Conservation (phyloP, 1,139 yeast genomes). For the Debaryomycetaceae sp. region DNA sequence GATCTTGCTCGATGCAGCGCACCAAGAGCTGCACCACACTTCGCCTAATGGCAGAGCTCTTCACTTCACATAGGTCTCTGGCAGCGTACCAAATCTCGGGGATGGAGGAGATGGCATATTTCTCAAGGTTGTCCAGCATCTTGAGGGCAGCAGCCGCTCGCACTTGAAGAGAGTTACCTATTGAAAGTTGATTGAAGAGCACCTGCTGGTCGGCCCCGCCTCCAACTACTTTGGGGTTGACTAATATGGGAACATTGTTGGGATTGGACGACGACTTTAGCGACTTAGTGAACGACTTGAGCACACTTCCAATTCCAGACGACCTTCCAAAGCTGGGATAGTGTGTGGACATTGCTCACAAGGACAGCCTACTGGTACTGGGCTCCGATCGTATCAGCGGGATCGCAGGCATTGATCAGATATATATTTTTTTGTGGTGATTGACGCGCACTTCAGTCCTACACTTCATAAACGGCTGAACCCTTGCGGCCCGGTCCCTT, state of each 20-base stretch:
- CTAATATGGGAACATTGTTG: conserved; percentile 33
- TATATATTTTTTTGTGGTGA: neutral
- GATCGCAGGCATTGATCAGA: neutral
- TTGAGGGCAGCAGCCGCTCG: conserved; percentile 48
- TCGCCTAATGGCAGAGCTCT: conserved; percentile 36
- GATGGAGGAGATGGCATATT: conserved; percentile 52
- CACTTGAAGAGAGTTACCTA: conserved; percentile 39
- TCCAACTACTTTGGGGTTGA: conserved; percentile 61
- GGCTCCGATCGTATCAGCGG: neutral
- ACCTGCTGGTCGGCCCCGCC: conserved; percentile 51
- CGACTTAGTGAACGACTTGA: conserved; percentile 53
- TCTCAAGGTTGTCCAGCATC: conserved; percentile 47
- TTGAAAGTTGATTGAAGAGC: conserved; percentile 34
- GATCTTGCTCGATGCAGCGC: conserved; percentile 55
- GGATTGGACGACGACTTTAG: conserved; percentile 32
- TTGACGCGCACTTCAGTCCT: too few species aligned
- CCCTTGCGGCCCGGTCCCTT: too few species aligned
- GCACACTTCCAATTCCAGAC: conserved; percentile 43
- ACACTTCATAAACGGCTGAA: too few species aligned
- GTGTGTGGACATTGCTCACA: conserved; percentile 31
- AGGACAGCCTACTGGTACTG: too few species aligned
- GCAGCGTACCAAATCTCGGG: conserved; percentile 78
- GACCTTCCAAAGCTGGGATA: conserved; percentile 30
- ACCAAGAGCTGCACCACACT: conserved; percentile 51
- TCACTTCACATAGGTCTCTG: conserved; percentile 44